A percentile compares a stretch with the other conserved stretches of the same genome.
These are phyloP conservation scores for Saccharomyces pastorianus DNA, from an alignment of 1,139 yeast species.

Conservation along the genomic window DNA sequence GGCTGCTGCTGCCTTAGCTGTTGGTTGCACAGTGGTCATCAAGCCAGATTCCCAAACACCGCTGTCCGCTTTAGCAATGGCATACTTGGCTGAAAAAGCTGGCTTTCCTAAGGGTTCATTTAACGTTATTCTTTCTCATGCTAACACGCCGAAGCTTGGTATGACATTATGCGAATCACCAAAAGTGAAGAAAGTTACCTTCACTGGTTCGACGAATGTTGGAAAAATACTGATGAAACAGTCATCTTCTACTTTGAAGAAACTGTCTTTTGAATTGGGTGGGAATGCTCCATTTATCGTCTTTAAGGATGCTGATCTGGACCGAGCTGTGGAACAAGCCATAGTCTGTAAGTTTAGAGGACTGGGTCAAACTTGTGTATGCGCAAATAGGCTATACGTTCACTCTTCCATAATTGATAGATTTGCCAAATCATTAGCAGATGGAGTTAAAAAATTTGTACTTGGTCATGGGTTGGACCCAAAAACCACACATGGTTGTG, in stretches of 20 bases:
- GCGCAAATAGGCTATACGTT: slow-evolving; percentile 68
- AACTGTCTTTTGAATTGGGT: slow-evolving; percentile 80
- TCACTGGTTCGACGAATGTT: slow-evolving; percentile 84
- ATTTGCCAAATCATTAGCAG: slow-evolving; percentile 45
- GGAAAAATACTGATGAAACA: slow-evolving; percentile 77
- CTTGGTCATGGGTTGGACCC: slow-evolving; percentile 70
- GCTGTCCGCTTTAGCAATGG: slow-evolving; percentile 74
- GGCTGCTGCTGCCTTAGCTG: slow-evolving; percentile 85
- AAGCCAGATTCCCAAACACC: slow-evolving; percentile 94
- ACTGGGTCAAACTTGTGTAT: slow-evolving; percentile 76
- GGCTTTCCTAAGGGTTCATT: slow-evolving; percentile 84
- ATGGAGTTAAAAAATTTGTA: slow-evolving; percentile 45
- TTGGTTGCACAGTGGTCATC: slow-evolving; percentile 84
- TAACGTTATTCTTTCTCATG: slow-evolving; percentile 57
- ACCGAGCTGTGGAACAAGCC: slow-evolving; percentile 67
- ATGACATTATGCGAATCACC: slow-evolving; percentile 61
- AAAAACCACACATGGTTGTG: slow-evolving; percentile 71
- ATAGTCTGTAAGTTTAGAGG: slow-evolving; percentile 63
- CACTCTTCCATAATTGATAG: slow-evolving; percentile 56
- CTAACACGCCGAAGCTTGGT: slow-evolving; percentile 55
- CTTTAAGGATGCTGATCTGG: slow-evolving; percentile 75
- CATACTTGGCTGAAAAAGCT: slow-evolving; percentile 61
- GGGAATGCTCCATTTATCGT: slow-evolving; percentile 92
- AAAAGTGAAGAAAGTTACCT: slow-evolving; percentile 64
- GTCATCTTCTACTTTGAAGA: slow-evolving; percentile 69